phyloP scores from a whole-genome alignment of 768 basidiomycete genomes.

The Pleurotus platypus region DNA sequence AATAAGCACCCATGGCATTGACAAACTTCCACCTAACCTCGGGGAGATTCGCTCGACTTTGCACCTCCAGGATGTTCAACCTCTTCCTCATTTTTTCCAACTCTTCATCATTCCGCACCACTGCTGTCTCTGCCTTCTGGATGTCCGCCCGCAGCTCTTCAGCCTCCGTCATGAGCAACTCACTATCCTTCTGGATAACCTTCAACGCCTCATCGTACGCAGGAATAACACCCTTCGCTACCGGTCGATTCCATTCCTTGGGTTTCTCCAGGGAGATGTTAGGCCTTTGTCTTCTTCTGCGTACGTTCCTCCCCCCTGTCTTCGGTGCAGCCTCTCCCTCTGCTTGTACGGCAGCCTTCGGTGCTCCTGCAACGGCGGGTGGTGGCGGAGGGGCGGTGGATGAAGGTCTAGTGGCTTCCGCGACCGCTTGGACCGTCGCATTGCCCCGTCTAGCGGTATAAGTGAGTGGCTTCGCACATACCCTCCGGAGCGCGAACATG shows the following conservation, averaged over 20 bases:
- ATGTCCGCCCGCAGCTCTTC: constrained; percentile 19
- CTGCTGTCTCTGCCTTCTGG: constrained; percentile 23
- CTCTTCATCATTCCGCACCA: constrained; percentile 27
- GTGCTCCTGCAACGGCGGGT: constrained; percentile 5
- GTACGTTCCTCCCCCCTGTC: constrained; percentile 27
- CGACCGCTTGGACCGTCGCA: constrained; percentile 16
- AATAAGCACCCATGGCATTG: constrained; percentile 72
- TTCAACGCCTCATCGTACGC: constrained; percentile 85
- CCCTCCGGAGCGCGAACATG: constrained; percentile 26
- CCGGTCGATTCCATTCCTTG: constrained; percentile 61
- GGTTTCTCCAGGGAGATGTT: constrained; percentile 48
- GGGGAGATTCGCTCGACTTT: constrained; percentile 83
- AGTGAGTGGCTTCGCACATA: constrained; percentile 16
- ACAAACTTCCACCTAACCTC: constrained; percentile 73
- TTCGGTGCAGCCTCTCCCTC: constrained; percentile 9
- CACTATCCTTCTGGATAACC: constrained; percentile 62
- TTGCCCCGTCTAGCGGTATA: constrained; percentile 17
- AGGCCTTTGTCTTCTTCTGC: constrained; percentile 36
- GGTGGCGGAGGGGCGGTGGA: constrained; percentile 11
- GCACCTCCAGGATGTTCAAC: constrained; percentile 64
- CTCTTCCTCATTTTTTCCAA: constrained; percentile 45
- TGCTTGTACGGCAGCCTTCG: constrained; percentile 9
- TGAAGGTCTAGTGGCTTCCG: constrained; percentile 2
- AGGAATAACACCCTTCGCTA: constrained; percentile 60
- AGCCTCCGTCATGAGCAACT: constrained; percentile 29